Conservation (phyloP, 495 filamentous ascomycete genomes). For the Friedmanniomyces simplex region DNA sequence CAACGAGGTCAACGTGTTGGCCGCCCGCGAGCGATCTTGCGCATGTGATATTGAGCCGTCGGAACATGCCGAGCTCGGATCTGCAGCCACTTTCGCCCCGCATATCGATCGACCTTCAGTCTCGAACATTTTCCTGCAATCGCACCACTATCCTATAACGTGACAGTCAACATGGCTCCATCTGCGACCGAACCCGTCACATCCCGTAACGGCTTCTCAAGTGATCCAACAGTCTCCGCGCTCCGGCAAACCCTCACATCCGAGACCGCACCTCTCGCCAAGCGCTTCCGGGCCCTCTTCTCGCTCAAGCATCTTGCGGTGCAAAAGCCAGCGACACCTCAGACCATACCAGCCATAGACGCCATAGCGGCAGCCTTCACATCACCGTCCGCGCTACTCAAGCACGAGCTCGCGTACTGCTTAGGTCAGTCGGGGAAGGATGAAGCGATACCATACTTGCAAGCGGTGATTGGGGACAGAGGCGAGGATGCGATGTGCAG, state of each 20-base stretch:
- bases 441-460: conserved; percentile 62
- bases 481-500: conserved; percentile 87
- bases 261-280: conserved; percentile 69
- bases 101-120: no score
- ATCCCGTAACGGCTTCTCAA: background rate
- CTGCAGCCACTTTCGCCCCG: no score
- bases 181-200: background rate
- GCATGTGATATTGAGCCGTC: no score
- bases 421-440: conserved; percentile 77
- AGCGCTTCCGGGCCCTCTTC: conserved; percentile 94
- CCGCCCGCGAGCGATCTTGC: no score
- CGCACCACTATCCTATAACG: no score
- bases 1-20: no score
- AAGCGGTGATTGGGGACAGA: conserved; percentile 63
- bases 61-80: no score
- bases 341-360: conserved; percentile 60
- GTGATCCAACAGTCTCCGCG: conserved; percentile 37
- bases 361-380: conserved; percentile 83
- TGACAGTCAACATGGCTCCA: background rate
- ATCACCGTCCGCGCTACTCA: conserved; percentile 75
- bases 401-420: conserved; percentile 96
- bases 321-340: conserved; percentile 47
- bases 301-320: conserved; percentile 89
- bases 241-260: conserved; percentile 69
- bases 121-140: no score